Evolutionary conservation across 2,329 filamentous ascomycete species (phyloP).

Genomic region (Atkinsonella hypoxylon): DNA sequence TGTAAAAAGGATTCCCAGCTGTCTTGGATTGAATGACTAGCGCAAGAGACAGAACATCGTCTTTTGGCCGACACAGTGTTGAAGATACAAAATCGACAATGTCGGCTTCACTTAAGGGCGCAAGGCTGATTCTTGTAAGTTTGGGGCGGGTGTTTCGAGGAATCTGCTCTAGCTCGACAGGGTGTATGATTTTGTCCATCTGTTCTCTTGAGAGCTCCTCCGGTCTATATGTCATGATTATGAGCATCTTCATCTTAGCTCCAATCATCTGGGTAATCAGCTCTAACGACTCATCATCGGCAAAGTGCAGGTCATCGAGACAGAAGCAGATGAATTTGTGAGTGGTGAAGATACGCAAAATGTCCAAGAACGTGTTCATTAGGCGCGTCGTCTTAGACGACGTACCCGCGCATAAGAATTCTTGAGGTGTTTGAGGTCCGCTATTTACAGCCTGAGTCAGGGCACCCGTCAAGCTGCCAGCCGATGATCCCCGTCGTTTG

Average conservation of each 20-base stretch:
- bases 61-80: slow-evolving; percentile 62
- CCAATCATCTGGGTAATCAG: slow-evolving; percentile 70
- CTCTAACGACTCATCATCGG: slow-evolving; percentile 77
- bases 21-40: slow-evolving; percentile 84
- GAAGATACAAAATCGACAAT: slow-evolving; percentile 72
- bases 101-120: slow-evolving; percentile 65
- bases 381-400: slow-evolving; percentile 59
- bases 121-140: slow-evolving; percentile 59
- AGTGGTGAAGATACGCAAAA: slow-evolving; percentile 67
- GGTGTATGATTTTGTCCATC: slow-evolving; percentile 41
- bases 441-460: slow-evolving; percentile 21
- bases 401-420: slow-evolving; percentile 45
- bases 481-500: slow-evolving; percentile 37
- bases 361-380: slow-evolving; percentile 80
- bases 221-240: slow-evolving; percentile 65
- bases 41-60: slow-evolving; percentile 65
- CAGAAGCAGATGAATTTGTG: slow-evolving; percentile 83
- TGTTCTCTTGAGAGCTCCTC: slow-evolving; percentile 49
- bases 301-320: slow-evolving; percentile 82
- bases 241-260: slow-evolving; percentile 67
- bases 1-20: slow-evolving; percentile 79
- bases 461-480: slow-evolving; percentile 29
- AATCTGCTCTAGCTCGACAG: slow-evolving; percentile 39
- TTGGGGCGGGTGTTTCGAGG: slow-evolving; percentile 36
- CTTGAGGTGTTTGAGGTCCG: slow-evolving; percentile 41